Conservation (phyloP, 306 rosid species). For the Sicyos baderoa region DNA sequence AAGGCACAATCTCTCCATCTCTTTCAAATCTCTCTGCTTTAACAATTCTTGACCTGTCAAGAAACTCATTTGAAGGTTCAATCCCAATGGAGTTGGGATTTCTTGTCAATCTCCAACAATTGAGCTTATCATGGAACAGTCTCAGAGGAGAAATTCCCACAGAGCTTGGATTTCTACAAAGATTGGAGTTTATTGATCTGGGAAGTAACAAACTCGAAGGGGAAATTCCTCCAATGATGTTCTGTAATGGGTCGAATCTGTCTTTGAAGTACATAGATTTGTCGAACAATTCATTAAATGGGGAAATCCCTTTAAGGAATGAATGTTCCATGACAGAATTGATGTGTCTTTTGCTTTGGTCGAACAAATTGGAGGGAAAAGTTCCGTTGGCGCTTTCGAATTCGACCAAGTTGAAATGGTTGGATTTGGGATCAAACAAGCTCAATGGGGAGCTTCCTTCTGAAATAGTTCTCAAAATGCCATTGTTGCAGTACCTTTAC, state of each 20-base stretch:
- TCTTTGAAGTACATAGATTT: slow-evolving; percentile 63
- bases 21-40: slow-evolving; percentile 59
- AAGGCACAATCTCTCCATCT: slow-evolving; percentile 66
- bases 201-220: slow-evolving; percentile 59
- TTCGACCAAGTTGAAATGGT: slow-evolving; percentile 67
- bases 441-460: slow-evolving; percentile 58
- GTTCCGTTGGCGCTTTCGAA: slow-evolving; percentile 62
- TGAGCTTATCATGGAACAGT: slow-evolving; percentile 55
- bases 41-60: slow-evolving; percentile 65
- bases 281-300: slow-evolving; percentile 67
- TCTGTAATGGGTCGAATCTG: slow-evolving; percentile 53
- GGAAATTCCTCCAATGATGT: slow-evolving; percentile 50
- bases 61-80: slow-evolving; percentile 51
- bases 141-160: slow-evolving; percentile 54
- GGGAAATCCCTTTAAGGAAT: slow-evolving; percentile 49
- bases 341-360: slow-evolving; percentile 71
- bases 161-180: slow-evolving; percentile 55
- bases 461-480: slow-evolving; percentile 42
- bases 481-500: slow-evolving; percentile 58
- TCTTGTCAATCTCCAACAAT: slow-evolving; percentile 41
- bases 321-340: slow-evolving; percentile 47
- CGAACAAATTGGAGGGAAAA: slow-evolving; percentile 57
- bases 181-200: slow-evolving; percentile 59
- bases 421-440: slow-evolving; percentile 71
- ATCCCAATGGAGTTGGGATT: slow-evolving; percentile 64